A percentile compares a stretch with the other conserved stretches of the same genome.
Conservation (phyloP, 1,284 basidiomycete genomes). For the Hymenochaete sp. region DNA sequence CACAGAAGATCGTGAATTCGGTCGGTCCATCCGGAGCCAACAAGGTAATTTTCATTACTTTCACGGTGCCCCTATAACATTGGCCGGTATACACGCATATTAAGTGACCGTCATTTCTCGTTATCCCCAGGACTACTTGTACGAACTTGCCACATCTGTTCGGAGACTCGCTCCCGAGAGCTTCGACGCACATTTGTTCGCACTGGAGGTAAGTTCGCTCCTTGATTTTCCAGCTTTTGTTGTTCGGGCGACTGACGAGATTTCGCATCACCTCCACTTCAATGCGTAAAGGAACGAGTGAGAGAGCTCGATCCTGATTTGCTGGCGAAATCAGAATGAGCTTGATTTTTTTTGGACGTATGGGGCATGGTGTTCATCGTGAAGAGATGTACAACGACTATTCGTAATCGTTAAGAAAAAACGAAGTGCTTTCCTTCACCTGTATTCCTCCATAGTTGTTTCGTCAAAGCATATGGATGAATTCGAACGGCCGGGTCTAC, state of each 20-base stretch:
- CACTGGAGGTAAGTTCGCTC: slow-evolving; percentile 49
- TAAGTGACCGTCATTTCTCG: neutral
- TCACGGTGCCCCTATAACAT: too few relatives aligned
- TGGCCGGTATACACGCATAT: neutral
- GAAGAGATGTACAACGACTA: too few relatives aligned
- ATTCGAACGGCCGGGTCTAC: too few relatives aligned
- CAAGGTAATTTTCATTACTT: slow-evolving; percentile 42
- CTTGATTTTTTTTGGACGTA: too few relatives aligned
- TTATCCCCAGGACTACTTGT: slow-evolving; percentile 62
- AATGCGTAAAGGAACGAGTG: slow-evolving; percentile 6
- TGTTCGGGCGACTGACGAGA: neutral
- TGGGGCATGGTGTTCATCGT: too few relatives aligned
- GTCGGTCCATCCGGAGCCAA: slow-evolving; percentile 79
- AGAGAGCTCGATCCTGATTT: slow-evolving; percentile 7
- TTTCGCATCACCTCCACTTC: neutral
- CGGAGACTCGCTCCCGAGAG: slow-evolving; percentile 64
- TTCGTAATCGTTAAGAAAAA: too few relatives aligned
- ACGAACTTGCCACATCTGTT: slow-evolving; percentile 60
- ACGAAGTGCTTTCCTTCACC: too few relatives aligned
- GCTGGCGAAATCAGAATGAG: too few relatives aligned
- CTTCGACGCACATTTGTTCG: slow-evolving; percentile 67
- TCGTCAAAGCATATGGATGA: too few relatives aligned
- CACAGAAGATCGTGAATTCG: slow-evolving; percentile 61
- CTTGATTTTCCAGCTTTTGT: neutral
- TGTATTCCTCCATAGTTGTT: too few relatives aligned